Evolutionary conservation across 257 asterid species (phyloP).

Genomic region (Gardenia jasminoides): DNA sequence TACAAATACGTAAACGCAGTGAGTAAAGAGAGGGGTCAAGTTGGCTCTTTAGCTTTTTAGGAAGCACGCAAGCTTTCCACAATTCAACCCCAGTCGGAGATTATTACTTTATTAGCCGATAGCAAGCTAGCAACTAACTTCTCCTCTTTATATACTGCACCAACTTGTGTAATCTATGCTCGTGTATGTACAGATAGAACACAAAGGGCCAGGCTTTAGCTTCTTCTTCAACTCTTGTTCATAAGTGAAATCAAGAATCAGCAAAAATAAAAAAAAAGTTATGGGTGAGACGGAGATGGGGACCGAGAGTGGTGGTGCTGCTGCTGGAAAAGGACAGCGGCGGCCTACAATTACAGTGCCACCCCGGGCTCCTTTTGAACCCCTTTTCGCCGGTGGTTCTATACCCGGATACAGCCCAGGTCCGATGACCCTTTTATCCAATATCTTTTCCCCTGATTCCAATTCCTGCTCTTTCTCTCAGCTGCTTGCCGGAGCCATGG

Average conservation of each 20-base stretch:
- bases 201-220: background rate
- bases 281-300: constrained; percentile 19
- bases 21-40: constrained; percentile 2
- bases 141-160: background rate
- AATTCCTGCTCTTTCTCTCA: constrained; percentile 64
- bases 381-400: constrained; percentile 28
- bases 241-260: background rate
- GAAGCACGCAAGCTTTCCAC: background rate
- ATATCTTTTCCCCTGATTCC: constrained; percentile 63
- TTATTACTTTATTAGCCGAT: background rate
- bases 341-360: constrained; percentile 31
- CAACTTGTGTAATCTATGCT: background rate
- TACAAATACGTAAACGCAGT: constrained; percentile 6
- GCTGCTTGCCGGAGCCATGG: constrained; percentile 85
- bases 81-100: background rate
- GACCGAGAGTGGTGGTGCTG: background rate
- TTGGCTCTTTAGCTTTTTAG: constrained; percentile 1
- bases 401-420: constrained; percentile 42
- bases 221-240: background rate
- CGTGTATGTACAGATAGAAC: too few relatives aligned
- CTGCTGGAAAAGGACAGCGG: constrained; percentile 7
- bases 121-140: background rate
- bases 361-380: constrained; percentile 33
- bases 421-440: constrained; percentile 39
- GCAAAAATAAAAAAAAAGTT: background rate